Evolutionary conservation across 305 asterid species (phyloP).

Genomic region (Andrographis paniculata): DNA sequence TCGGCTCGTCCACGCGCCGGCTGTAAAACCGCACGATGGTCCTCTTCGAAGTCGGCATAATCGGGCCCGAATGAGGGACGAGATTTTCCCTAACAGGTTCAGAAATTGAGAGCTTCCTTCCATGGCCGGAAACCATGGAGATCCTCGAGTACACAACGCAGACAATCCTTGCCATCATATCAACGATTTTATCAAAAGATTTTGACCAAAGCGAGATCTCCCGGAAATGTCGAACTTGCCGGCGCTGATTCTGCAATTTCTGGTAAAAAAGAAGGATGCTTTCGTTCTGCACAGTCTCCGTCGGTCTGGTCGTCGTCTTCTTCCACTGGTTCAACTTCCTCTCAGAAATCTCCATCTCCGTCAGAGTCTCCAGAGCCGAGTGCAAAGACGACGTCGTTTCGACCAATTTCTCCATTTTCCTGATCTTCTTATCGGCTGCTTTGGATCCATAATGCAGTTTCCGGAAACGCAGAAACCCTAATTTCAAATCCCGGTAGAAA

Average conservation of each 20-base stretch:
- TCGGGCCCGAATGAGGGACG: conserved; percentile 45
- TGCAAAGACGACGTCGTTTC: conserved; percentile 42
- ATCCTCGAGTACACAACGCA: conserved; percentile 41
- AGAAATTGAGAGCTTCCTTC: conserved; percentile 16
- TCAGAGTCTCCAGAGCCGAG: conserved; percentile 36
- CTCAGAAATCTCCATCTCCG: conserved; percentile 53
- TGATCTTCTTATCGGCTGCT: conserved; percentile 32
- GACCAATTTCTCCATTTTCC: conserved; percentile 50
- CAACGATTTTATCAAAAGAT: conserved; percentile 51
- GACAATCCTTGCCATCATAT: conserved; percentile 48
- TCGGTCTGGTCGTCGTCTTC: conserved; percentile 18
- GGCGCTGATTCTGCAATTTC: conserved; percentile 53
- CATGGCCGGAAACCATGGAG: conserved; percentile 39
- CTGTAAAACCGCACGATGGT: conserved; percentile 49
- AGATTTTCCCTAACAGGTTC: conserved; percentile 32
- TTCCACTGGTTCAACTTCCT: conserved; percentile 36
- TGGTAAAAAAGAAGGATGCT: conserved; percentile 27
- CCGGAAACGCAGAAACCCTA: conserved; percentile 31
- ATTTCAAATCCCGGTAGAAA: conserved; percentile 44
- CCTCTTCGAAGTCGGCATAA: conserved; percentile 29
- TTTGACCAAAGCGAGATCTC: conserved; percentile 55
- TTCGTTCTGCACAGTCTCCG: conserved; percentile 15
- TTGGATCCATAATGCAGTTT: conserved; percentile 45
- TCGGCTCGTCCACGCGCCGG: conserved; percentile 17
- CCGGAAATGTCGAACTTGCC: conserved; percentile 34